These are phyloP conservation scores for Sclerotinia trifoliorum DNA, from an alignment of 2,329 filamentous ascomycete species.

Conservation along the genomic window DNA sequence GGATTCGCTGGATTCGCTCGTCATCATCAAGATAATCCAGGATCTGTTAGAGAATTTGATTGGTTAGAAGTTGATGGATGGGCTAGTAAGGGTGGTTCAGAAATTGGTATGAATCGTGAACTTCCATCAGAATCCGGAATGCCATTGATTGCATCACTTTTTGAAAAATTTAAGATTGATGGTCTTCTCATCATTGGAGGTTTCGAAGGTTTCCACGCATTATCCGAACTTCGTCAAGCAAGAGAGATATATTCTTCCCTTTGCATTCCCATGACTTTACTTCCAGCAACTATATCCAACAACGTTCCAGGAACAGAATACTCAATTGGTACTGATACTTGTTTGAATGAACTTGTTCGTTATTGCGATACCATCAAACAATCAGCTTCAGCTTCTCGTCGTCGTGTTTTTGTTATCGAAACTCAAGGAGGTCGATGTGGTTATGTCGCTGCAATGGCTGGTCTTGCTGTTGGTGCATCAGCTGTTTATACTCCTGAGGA, in stretches of 20 bases:
- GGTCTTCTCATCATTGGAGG: constrained; percentile 90
- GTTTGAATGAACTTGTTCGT: constrained; percentile 87
- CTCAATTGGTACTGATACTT: constrained; percentile 93
- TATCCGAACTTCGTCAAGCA: constrained; percentile 82
- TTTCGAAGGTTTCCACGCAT: constrained; percentile 93
- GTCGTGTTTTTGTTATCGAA: constrained; percentile 95
- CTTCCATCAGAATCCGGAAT: constrained; percentile 84
- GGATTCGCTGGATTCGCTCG: constrained; percentile 92
- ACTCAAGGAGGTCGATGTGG: constrained; percentile 94
- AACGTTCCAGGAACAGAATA: constrained; percentile 98
- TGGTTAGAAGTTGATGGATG: constrained; percentile 95
- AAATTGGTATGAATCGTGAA: constrained; percentile 96
- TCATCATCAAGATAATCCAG: constrained; percentile 82
- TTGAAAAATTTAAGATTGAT: constrained; percentile 85
- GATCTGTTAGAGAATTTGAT: constrained; percentile 78
- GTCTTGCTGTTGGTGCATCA: constrained; percentile 84
- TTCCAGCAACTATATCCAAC: constrained; percentile 98
- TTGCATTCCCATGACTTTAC: constrained; percentile 85
- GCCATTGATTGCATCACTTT: constrained; percentile 75
- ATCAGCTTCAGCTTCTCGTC: constrained; percentile 87
- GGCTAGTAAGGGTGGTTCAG: constrained; percentile 95
- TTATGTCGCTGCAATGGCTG: constrained; percentile 88
- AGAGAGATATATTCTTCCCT: constrained; percentile 77
- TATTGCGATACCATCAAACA: constrained; percentile 99
- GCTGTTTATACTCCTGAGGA: constrained; percentile 98